Evolutionary conservation across 768 basidiomycete genomes (phyloP), one percentile per base, ranked within the genome.

Genomic region (Rhizopogon sp.): DNA sequence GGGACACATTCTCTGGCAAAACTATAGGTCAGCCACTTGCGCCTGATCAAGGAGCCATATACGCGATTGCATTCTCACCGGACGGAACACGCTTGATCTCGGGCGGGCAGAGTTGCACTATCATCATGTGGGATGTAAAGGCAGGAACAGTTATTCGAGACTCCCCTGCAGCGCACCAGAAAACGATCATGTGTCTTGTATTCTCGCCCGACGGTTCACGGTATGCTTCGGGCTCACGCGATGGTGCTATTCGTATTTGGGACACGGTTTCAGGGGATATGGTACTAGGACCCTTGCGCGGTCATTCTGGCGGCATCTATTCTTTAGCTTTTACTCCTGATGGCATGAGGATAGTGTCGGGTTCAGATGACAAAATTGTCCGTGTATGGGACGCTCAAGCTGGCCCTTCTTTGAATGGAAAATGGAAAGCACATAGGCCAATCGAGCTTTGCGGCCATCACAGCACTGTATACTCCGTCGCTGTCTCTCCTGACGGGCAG

Each of bases 151-250:
- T 60, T 54, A 9, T 52, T 2, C 58, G 62, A 43, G 35, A 40
- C 8, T 64, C 65, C 0, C 29, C 70, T 16, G 56, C 14, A 6
- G 67, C 62, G 39, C 68, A 69, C 10, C 37, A 51, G 39, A 70
- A 67, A 47, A 39, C 61, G 1, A 17, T 69, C 29, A 62, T 69
- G n/a, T 43, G 66, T 3, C 59, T 70, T 10, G 62, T 66, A 0
- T 71, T 68, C 54, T 71, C 71, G 0, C 69, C 70, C 0, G 44
- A 53, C 14, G 66, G 57, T 3, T 51, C 39, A 25, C 62, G 50
- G 20, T 65, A 72, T 42, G 66, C 61, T 11, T 72, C 71, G 16
- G 69, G 69, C 17, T 68, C 69, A 2, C 55, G 64, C n/a, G 69
- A 70, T 29, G 53, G 55, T 33, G 58, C 63, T 6, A 65, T 71